Evolutionary conservation across 2,329 filamentous ascomycete species (phyloP), one percentile per base, ranked within the genome.

Genomic region (Aureobasidium namibiae): DNA sequence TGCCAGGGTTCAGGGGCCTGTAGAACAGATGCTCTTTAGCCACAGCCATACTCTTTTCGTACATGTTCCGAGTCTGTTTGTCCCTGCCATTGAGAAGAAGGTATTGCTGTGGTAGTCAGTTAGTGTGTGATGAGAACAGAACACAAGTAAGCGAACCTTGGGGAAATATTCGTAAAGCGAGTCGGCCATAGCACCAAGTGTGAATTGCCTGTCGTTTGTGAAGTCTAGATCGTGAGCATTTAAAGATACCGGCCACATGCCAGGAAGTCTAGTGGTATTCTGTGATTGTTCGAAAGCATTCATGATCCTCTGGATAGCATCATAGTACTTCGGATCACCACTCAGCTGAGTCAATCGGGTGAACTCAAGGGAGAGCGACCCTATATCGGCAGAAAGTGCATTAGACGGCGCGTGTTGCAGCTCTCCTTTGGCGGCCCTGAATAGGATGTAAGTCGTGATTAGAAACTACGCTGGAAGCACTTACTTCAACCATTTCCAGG

Each of bases 341-440:
- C 83, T 86, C 38, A 87, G 70, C 68, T 86, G 83, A 11, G 82
- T 80, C n/a, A 87, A 73, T 52, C 83, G 79, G 11, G 84, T 86
- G 63, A 87, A 81, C 65, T 87, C 84, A 16, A 87, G 73, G 58
- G 75, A 77, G 31, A 87, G 70, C 6, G 83, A 83, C 4, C 83
- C 84, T 44, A 84, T 72, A 63, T 82, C 79, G 7, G 79, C 76
- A 5, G 80, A 67, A 38, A 79, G 66, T 44, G 74, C 69, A 18
- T 66, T 65, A 8, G 62, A 63, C 4, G 70, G 67, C 7, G 72
- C 70, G 26, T 61, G 60, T 59, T 74, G 70, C 29, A 65, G 26
- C 4, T 60, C 60, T 10, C 67, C 67, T 21, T 61, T 38, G 4
- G 61, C 60, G 24, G 61, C 62, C 18, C 64, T 56, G 50, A 18